A percentile compares a stretch with the other conserved stretches of the same genome.
Conservation (phyloP, 306 rosid genomes). For the Trifolium pratense region DNA sequence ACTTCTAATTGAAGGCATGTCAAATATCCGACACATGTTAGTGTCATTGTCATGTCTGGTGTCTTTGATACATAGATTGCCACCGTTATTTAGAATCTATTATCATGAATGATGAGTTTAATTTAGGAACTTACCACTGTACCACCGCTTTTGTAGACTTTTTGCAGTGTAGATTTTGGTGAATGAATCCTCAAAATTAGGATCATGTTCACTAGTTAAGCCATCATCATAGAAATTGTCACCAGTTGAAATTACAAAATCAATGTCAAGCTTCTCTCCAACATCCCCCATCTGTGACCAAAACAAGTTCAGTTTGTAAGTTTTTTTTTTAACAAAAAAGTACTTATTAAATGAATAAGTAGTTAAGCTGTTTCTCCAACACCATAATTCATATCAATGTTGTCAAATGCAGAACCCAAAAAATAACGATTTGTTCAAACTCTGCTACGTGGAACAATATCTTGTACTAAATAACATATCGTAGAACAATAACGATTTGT, state of each 20-base stretch:
- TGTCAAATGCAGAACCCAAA: no score
- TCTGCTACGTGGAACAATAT: no score
- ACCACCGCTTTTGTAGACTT: conserved; percentile 62
- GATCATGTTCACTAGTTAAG: conserved; percentile 41
- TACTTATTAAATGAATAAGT: not conserved
- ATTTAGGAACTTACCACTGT: conserved; percentile 51
- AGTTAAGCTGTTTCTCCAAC: not conserved
- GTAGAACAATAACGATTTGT: no score
- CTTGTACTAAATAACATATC: no score
- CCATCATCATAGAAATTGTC: conserved; percentile 69
- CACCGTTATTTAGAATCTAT: not conserved
- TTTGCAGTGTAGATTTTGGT: conserved; percentile 52
- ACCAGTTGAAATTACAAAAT: conserved; percentile 62
- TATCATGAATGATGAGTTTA: conserved; percentile 13
- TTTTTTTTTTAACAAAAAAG: not conserved
- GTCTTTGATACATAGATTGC: not conserved
- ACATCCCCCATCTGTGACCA: conserved; percentile 55
- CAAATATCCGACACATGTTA: not conserved
- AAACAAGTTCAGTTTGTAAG: not conserved
- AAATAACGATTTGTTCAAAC: no score
- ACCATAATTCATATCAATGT: not conserved
- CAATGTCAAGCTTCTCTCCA: conserved; percentile 58
- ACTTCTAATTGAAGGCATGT: not conserved
- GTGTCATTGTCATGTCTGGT: not conserved
- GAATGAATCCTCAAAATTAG: conserved; percentile 57